Evolutionary conservation across 352 stramenopile genomes (phyloP).

Genomic region (Phytopythium chamaehyphon): DNA sequence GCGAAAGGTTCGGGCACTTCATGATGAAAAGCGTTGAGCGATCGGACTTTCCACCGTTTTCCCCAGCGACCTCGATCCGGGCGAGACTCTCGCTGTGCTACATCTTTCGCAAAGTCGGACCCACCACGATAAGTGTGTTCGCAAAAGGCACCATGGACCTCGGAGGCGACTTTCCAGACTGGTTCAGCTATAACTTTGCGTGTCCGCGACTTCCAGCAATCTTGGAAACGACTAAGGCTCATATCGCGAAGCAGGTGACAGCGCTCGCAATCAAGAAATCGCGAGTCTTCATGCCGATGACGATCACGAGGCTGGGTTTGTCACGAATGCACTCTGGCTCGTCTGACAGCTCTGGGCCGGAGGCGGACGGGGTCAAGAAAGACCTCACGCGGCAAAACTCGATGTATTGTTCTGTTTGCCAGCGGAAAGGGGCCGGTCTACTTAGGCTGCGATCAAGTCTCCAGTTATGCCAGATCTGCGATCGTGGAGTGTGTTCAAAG

Average conservation of each 20-base stretch:
- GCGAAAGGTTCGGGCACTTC: slow-evolving; percentile 35
- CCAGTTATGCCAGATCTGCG: slow-evolving; percentile 32
- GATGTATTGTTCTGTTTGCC: not conserved
- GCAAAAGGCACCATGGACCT: slow-evolving; percentile 55
- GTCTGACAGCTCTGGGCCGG: too few relatives aligned
- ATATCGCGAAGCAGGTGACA: not conserved
- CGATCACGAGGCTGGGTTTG: too few relatives aligned
- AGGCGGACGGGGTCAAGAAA: too few relatives aligned
- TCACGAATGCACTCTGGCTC: too few relatives aligned
- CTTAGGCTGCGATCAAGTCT: not conserved
- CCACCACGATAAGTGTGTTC: slow-evolving; percentile 34
- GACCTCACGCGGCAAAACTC: not conserved
- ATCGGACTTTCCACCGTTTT: slow-evolving; percentile 15
- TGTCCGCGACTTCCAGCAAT: slow-evolving; percentile 37
- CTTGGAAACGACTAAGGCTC: slow-evolving; percentile 2
- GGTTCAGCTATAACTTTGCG: slow-evolving; percentile 41
- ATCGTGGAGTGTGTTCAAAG: slow-evolving; percentile 33
- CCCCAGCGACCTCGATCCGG: slow-evolving; percentile 24
- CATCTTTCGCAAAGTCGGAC: slow-evolving; percentile 39
- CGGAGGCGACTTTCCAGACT: slow-evolving; percentile 24
- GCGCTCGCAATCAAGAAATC: not conserved
- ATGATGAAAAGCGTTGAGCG: slow-evolving; percentile 48
- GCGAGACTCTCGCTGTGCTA: slow-evolving; percentile 57
- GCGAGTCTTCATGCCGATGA: not conserved
- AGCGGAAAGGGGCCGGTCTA: not conserved